Conservation (phyloP, 805 yeast species). For the Candida schatavii region DNA sequence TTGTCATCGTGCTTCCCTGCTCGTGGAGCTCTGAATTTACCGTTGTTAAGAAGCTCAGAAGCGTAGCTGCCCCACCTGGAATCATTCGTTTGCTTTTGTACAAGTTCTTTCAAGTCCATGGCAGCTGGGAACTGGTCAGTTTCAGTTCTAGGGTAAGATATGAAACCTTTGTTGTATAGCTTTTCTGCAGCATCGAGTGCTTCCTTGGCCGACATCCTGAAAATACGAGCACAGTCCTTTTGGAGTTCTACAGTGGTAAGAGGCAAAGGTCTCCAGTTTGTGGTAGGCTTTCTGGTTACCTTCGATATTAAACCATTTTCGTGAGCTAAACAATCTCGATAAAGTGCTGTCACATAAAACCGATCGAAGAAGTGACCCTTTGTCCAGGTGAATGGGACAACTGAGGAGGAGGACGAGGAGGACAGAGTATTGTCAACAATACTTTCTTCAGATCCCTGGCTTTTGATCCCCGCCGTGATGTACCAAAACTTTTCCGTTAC, state of each 20-base stretch:
- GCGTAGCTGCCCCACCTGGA: conserved; percentile 76
- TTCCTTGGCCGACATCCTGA: conserved; percentile 76
- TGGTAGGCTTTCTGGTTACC: conserved; percentile 59
- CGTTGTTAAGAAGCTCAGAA: conserved; percentile 23
- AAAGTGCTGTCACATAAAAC: conserved; percentile 57
- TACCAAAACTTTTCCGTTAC: conserved; percentile 80
- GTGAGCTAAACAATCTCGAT: conserved; percentile 59
- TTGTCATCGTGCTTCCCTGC: conserved; percentile 83
- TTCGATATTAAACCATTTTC: conserved; percentile 50
- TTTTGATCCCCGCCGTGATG: conserved; percentile 52
- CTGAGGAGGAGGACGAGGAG: conserved; percentile 16
- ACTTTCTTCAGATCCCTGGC: conserved; percentile 20
- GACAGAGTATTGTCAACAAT: no score
- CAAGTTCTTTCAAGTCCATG: conserved; percentile 65
- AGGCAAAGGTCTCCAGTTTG: conserved; percentile 83
- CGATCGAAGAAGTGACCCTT: conserved; percentile 73
- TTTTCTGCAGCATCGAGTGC: conserved; percentile 78
- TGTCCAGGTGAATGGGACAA: conserved; percentile 63
- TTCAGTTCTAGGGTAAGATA: conserved; percentile 97
- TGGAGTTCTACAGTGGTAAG: conserved; percentile 92
- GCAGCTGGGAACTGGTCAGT: conserved; percentile 80
- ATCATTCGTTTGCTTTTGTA: conserved; percentile 58
- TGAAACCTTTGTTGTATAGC: conserved; percentile 78
- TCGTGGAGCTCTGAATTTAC: conserved; percentile 64
- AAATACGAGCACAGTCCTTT: conserved; percentile 72